Percentiles rank a stretch among this genome's conserved stretches.
phyloP scores from a whole-genome alignment of 108 stramenopile species.

The Pseudonitzschia multiseries region DNA sequence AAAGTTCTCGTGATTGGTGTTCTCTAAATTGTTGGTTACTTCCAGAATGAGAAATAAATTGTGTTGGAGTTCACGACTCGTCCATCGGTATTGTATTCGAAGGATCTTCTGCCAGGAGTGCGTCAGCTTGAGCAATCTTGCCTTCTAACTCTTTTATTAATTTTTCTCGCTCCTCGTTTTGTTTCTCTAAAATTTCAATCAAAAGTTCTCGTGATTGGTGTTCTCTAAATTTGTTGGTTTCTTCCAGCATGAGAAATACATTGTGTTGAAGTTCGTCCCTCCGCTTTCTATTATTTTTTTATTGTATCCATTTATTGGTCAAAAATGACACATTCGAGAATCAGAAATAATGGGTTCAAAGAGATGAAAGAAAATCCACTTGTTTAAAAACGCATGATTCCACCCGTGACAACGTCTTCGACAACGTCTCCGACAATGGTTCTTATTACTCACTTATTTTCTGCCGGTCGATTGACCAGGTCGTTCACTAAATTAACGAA shows the following conservation, averaged over 20 bases:
- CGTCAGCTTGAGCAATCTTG: conserved; percentile 47
- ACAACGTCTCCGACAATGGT: too few relatives aligned
- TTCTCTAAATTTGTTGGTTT: conserved; percentile 89
- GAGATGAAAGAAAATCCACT: too few relatives aligned
- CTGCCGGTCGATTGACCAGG: conserved; percentile 74
- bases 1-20: conserved; percentile 80
- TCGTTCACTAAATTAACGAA: conserved; percentile 70
- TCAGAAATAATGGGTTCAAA: too few relatives aligned
- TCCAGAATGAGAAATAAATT: conserved; percentile 86
- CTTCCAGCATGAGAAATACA: conserved; percentile 83
- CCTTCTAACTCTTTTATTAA: conserved; percentile 50
- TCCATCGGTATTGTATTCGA: conserved; percentile 5
- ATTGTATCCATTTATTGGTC: too few relatives aligned
- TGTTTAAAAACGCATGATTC: too few relatives aligned
- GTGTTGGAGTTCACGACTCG: neutral
- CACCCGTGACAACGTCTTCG: too few relatives aligned
- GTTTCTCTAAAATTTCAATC: conserved; percentile 71
- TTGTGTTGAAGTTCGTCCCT: conserved; percentile 84
- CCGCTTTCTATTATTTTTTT: conserved; percentile 30
- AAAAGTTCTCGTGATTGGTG: conserved; percentile 83
- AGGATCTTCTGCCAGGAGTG: conserved; percentile 16
- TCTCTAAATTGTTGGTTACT: conserved; percentile 89
- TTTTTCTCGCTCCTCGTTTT: conserved; percentile 52
- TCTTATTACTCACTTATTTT: conserved; percentile 67
- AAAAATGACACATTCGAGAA: too few relatives aligned